Evolutionary conservation across 257 asterid species (phyloP), one percentile per base, ranked within the genome.

Genomic region (Solanum chaucha): DNA sequence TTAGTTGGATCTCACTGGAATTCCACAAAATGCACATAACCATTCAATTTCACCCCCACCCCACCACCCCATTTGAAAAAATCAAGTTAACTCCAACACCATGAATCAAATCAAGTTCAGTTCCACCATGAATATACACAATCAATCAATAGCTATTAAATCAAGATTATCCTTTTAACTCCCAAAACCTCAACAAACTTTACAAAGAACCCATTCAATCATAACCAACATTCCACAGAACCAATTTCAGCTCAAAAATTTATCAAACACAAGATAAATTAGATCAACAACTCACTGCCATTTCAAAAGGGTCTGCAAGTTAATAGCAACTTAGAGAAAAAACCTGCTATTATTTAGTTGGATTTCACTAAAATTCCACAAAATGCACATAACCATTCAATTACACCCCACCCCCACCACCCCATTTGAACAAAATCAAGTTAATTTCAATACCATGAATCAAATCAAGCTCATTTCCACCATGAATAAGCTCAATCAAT

Each of bases 231-330:
- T 78, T 38, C 48, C 30, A 86, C 34, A 41, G 14, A 83, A 87
- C 24, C 2, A 12, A 8, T 26, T 59, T 11, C 74, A 75, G 41
- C 34, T 83, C 7, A 55, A 86, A 40, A 36, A 17, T 73, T 48
- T 19, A 70, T 46, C 26, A 40, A 81, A 48, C 24, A 30, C 19
- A 81, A 35, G 74, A 48, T 10, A 78, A 6, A 74, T 46, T 14
- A 74, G 87, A 90, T 67, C 87, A 86, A 87, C 72, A 87, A 86
- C 91, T 89, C 87, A 92, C 94, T 30, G 90, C 91, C 93, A 93
- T 90, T 28, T 28, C 28, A 28, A 28, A 28, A 28, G 28, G 28
- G 28, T 28, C 28, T 28, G 28, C 28, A 28, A 28, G 28, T 28
- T 68, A 68, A 68, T 14, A 68, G 20, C 10, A 67, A 19, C 73